Evolutionary conservation across 257 asterid genomes (phyloP).

Genomic region (Solanum medicagineum): DNA sequence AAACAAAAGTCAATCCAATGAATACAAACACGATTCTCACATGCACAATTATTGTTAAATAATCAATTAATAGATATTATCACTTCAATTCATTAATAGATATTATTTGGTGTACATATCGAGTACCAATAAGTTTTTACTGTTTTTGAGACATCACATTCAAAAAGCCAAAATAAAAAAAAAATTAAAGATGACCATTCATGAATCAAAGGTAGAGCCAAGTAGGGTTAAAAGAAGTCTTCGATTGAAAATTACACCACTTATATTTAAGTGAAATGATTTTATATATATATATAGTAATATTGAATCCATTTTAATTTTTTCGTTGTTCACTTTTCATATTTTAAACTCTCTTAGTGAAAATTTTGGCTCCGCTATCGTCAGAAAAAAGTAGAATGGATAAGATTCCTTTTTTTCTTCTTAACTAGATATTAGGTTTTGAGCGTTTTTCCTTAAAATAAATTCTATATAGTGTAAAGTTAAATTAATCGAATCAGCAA

Average conservation of each 20-base stretch:
- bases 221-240: too few relatives aligned
- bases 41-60: neutral
- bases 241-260: too few relatives aligned
- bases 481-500: too few relatives aligned
- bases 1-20: neutral
- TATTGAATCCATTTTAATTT: too few relatives aligned
- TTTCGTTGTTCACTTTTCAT: too few relatives aligned
- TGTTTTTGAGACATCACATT: neutral
- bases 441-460: neutral
- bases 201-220: accelerated
- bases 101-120: neutral
- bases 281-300: too few relatives aligned
- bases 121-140: neutral
- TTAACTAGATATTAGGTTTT: too few relatives aligned
- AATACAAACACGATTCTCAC: neutral
- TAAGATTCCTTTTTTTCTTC: too few relatives aligned
- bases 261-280: too few relatives aligned
- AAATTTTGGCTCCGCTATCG: accelerated
- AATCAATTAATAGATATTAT: neutral
- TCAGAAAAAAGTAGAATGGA: too few relatives aligned
- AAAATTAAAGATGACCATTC: neutral
- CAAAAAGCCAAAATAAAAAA: neutral
- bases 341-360: too few relatives aligned
- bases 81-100: neutral
- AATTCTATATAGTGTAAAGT: too few relatives aligned